These are phyloP conservation scores for Madurella fahalii DNA, from an alignment of 2,329 filamentous ascomycete species.

Conservation along the genomic window DNA sequence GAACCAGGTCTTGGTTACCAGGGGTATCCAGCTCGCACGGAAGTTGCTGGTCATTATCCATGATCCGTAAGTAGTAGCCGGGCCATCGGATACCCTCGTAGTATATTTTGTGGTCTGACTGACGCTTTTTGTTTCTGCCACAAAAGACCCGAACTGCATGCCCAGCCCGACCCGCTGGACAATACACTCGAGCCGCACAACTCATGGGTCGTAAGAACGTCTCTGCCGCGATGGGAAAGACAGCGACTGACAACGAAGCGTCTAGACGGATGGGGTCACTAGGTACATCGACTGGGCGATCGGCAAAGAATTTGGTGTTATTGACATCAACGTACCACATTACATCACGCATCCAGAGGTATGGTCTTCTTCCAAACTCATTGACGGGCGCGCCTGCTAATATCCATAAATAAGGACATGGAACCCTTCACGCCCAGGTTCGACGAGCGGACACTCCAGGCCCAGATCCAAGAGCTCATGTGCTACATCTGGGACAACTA, in stretches of 20 bases:
- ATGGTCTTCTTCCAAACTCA: not conserved
- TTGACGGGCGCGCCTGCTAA: slow-evolving; percentile 15
- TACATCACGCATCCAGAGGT: slow-evolving; percentile 64
- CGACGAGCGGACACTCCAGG: slow-evolving; percentile 48
- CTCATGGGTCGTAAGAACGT: slow-evolving; percentile 70
- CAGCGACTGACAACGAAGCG: slow-evolving; percentile 26
- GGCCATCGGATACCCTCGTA: not conserved
- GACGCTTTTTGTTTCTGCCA: slow-evolving; percentile 11
- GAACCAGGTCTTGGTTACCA: slow-evolving; percentile 80
- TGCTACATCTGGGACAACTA: slow-evolving; percentile 97
- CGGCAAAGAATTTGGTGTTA: slow-evolving; percentile 71
- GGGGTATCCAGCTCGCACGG: slow-evolving; percentile 59
- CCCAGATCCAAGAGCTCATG: slow-evolving; percentile 67
- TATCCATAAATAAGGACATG: slow-evolving; percentile 35
- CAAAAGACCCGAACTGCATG: slow-evolving; percentile 63
- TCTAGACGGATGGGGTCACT: slow-evolving; percentile 72
- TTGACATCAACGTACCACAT: slow-evolving; percentile 88
- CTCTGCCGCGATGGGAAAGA: not conserved
- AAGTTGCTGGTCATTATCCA: slow-evolving; percentile 84
- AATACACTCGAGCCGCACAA: slow-evolving; percentile 78
- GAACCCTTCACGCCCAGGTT: slow-evolving; percentile 45
- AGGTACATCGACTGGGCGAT: slow-evolving; percentile 82
- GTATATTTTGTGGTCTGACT: not conserved
- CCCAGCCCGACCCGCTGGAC: slow-evolving; percentile 63
- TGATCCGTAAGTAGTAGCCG: slow-evolving; percentile 62